Percentiles rank a stretch among this genome's conserved stretches.
phyloP scores from a whole-genome alignment of 2,329 filamentous ascomycete species.

The Plenodomus biglobosus region DNA sequence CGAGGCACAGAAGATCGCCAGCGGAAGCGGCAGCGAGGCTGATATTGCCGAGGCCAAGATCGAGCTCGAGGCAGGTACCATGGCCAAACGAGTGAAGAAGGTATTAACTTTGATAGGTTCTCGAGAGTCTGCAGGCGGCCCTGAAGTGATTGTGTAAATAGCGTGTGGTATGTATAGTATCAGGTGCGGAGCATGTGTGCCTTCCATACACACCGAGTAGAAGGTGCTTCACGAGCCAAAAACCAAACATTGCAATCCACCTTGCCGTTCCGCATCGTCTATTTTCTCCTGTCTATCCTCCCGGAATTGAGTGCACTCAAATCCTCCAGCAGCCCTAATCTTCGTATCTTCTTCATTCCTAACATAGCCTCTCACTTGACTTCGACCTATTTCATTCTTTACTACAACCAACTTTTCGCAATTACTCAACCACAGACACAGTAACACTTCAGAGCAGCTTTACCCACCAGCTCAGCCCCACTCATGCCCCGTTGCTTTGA shows the following conservation, averaged over 20 bases:
- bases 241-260: constrained; percentile 25
- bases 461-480: neutral
- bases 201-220: constrained; percentile 36
- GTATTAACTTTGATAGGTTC: constrained; percentile 61
- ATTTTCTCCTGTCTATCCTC: constrained; percentile 1
- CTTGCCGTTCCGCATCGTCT: constrained; percentile 7
- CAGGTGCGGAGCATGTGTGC: constrained; percentile 31
- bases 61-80: constrained; percentile 80
- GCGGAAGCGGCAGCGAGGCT: constrained; percentile 88
- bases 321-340: constrained; percentile 18
- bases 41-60: constrained; percentile 99
- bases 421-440: neutral
- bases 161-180: constrained; percentile 44
- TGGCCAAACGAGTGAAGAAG: constrained; percentile 8
- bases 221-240: constrained; percentile 34
- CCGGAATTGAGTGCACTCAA: constrained; percentile 22
- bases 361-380: constrained; percentile 12
- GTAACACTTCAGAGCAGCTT: neutral
- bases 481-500: constrained; percentile 29
- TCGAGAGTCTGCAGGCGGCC: constrained; percentile 78
- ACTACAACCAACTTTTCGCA: constrained; percentile 2
- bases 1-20: constrained; percentile 93
- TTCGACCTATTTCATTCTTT: constrained; percentile 3
- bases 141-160: constrained; percentile 70
- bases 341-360: constrained; percentile 17